Base-by-base conservation (phyloP, 2,329 filamentous ascomycete genomes). In the Dendryphion nanum region DNA sequence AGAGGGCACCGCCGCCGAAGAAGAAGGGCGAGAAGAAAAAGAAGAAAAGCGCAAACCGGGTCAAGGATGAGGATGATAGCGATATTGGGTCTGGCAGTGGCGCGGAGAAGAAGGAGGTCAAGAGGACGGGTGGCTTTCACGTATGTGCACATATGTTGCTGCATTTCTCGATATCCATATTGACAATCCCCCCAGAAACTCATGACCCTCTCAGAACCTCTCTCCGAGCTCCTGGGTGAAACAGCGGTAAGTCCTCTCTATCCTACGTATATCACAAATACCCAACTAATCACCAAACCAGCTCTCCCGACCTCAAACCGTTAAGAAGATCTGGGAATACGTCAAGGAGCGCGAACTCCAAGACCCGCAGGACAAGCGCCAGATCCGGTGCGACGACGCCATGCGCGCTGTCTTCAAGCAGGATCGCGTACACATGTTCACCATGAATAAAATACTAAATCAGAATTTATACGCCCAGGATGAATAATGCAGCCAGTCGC, bases 401-500 rank as follows among this genome's bases (percentile, higher is more conserved):
- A 85, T 98, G 85, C 83, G 87, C 44, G 85, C 86, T 5, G 86
- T 98, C 6, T 98, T 98, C 73, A 95, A 95, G 66, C 79, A 86
- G 58, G 81, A 89, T 57, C 86, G 80, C 57, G 86, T 98, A 34
- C 89, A 97, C 68, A 98, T 98, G 93, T 98, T 98, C 68, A 90
- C 89, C 52, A 97, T 98, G 91, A 97, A 95, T 74, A 96, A 96
- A 74, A 80, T 95, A 13, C 81, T 97, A 8, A 89, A 87, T 47
- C 83, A 85, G 62, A 91, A 97, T 59, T 75, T 97, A 26, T 96
- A 95, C 61, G 86, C 85, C 2, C 77, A 87, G 33, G 89, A 91
- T 37, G 89, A 93, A 30, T 30, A 30, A 15, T 10, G n/a, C n/a
- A n/a, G n/a, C n/a, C n/a, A n/a, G n/a, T 3, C 14, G 13, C 5